These are phyloP conservation scores for Cyberlindnera subsufficiens DNA, from an alignment of 805 yeast genomes.

Conservation along the genomic window DNA sequence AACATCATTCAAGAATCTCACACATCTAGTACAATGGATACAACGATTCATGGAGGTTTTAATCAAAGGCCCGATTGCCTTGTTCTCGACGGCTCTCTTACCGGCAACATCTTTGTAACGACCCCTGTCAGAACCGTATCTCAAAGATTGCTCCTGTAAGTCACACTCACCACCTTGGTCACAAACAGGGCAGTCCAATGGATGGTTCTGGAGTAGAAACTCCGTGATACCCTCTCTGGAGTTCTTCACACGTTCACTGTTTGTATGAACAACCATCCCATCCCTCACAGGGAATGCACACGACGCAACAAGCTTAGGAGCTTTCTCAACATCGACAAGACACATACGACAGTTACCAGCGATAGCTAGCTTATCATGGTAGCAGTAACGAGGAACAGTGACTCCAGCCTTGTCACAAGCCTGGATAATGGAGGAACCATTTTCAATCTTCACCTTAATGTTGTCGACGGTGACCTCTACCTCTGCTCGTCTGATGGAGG, in stretches of 20 bases:
- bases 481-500: conserved; percentile 38
- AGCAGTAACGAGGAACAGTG: conserved; percentile 82
- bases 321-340: conserved; percentile 81
- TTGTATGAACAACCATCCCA: conserved; percentile 83
- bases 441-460: conserved; percentile 68
- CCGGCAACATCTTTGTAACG: conserved; percentile 77
- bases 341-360: conserved; percentile 96
- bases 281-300: conserved; percentile 90
- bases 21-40: conserved; percentile 89
- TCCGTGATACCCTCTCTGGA: conserved; percentile 90
- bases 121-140: conserved; percentile 84
- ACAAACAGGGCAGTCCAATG: conserved; percentile 87
- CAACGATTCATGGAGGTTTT: conserved; percentile 91
- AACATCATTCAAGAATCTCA: conserved; percentile 81
- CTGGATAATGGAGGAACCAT: conserved; percentile 83
- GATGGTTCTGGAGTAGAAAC: conserved; percentile 83
- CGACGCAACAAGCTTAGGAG: conserved; percentile 85
- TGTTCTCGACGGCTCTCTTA: conserved; percentile 86
- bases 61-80: conserved; percentile 83
- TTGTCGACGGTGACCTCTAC: conserved; percentile 62
- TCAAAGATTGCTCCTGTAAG: conserved; percentile 77
- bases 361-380: conserved; percentile 83
- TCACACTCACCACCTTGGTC: conserved; percentile 96
- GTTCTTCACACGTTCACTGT: conserved; percentile 69
- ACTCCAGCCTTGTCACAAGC: conserved; percentile 92